Evolutionary conservation across 257 asterid genomes (phyloP).

Genomic region (Voacanga thouarsii): DNA sequence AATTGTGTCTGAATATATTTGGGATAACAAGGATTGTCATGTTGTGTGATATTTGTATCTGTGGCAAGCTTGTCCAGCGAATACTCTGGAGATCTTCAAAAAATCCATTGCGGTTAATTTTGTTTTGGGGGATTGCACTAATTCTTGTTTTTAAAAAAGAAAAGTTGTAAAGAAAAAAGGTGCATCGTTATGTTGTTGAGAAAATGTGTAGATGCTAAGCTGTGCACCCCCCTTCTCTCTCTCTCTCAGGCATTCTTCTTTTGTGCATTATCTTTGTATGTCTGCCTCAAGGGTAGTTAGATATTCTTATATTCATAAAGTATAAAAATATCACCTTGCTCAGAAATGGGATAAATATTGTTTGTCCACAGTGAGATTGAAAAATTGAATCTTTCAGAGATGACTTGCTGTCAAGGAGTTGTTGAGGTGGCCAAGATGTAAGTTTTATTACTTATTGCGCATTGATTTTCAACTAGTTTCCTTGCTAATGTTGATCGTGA

Average conservation of each 20-base stretch:
- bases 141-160: neutral
- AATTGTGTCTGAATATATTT: neutral
- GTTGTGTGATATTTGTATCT: neutral
- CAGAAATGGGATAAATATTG: constrained; percentile 10
- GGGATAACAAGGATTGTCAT: too few species aligned
- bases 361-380: constrained; percentile 71
- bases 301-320: neutral
- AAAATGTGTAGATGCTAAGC: too few species aligned
- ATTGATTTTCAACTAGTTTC: constrained; percentile 14
- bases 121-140: neutral
- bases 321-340: constrained; percentile 9
- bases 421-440: constrained; percentile 93
- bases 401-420: constrained; percentile 95
- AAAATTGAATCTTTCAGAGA: constrained; percentile 83
- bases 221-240: too few species aligned
- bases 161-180: neutral
- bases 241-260: too few species aligned
- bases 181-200: neutral
- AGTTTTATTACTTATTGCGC: constrained; percentile 24
- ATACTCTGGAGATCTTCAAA: neutral
- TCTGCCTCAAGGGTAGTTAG: neutral
- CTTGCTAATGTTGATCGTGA: neutral
- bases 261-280: too few species aligned
- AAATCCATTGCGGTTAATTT: neutral
- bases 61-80: neutral